Evolutionary conservation across 805 yeast genomes (phyloP), one percentile per base, ranked within the genome.

Genomic region (Yamadazyma sp.): DNA sequence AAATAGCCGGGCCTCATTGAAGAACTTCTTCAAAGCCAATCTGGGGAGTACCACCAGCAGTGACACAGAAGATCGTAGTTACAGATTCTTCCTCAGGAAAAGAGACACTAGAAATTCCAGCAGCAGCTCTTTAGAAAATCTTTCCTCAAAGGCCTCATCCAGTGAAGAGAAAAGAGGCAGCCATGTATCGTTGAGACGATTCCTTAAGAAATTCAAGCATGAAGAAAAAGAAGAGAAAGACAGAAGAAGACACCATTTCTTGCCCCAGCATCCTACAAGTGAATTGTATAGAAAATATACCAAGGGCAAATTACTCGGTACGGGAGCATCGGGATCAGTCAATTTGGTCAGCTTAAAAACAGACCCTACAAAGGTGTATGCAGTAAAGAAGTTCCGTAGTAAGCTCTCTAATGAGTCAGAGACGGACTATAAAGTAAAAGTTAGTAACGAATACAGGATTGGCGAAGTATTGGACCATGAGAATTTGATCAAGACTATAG

Each of bases 251-350:
- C 35, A 6, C 14, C 46, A 29, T 38, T 38, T 42, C 10, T 34
- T 45, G 25, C 54, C 49, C 12, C 41, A 33, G 25, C 55, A 50
- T 37, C 27, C 55, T 4, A 36, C 44, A 41, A 48, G 63, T 12
- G 54, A 53, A 7, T 42, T 67, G 16, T 57, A 53, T 37, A 47
- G 78, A 37, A 82, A 83, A 50, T 88, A 87, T 59, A 41, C 55
- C 5, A 70, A 78, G 16, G 95, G 95, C 9, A 74, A 75, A 45
- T 67, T 82, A 15, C 67, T 88, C 34, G 98, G 98, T 15, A 80
- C 90, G 41, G 98, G 98, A 10, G 97, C 97, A 1, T 90, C 95
- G 16, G 97, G 98, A 2, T 82, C 93, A 0, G 98, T 90, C n/a
- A 75, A 84, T 28, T 71, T 87, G 37, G 83, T 89, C 42, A 77